A percentile compares a stretch with the other conserved stretches of the same genome.
phyloP scores from a whole-genome alignment of 257 asterid genomes.

The Solanum pinnatisectum region DNA sequence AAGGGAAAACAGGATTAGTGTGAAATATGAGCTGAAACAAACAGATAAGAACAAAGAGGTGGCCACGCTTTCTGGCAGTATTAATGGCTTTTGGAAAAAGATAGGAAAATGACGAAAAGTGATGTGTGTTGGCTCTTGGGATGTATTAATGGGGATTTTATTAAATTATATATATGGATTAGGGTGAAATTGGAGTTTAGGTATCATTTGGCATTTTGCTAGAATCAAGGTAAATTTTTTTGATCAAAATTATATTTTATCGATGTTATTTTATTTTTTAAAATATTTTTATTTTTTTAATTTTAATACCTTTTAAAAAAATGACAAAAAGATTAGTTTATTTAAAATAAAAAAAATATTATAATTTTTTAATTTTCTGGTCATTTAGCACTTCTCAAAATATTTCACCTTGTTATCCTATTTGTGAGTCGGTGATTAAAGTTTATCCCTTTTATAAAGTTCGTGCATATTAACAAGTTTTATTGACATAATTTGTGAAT shows the following conservation, averaged over 20 bases:
- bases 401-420: background rate
- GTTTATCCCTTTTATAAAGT: background rate
- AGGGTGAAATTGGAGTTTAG: background rate
- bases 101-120: background rate
- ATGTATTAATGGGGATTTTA: background rate
- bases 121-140: background rate
- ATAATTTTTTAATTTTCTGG: fast-evolving
- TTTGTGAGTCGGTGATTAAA: background rate
- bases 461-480: background rate
- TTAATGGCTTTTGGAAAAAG: background rate
- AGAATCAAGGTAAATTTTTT: background rate
- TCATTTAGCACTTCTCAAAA: background rate
- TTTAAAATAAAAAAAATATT: too few species aligned
- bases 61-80: background rate
- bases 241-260: too few species aligned
- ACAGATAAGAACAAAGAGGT: background rate
- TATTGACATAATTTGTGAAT: background rate
- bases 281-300: too few species aligned
- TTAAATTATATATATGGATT: background rate
- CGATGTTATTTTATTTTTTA: too few species aligned
- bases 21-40: background rate
- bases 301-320: too few species aligned
- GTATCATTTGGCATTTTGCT: background rate
- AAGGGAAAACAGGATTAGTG: background rate
- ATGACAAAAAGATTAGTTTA: too few species aligned